These are phyloP conservation scores for Boletellus ananas DNA, from an alignment of 768 basidiomycete species.

Conservation along the genomic window DNA sequence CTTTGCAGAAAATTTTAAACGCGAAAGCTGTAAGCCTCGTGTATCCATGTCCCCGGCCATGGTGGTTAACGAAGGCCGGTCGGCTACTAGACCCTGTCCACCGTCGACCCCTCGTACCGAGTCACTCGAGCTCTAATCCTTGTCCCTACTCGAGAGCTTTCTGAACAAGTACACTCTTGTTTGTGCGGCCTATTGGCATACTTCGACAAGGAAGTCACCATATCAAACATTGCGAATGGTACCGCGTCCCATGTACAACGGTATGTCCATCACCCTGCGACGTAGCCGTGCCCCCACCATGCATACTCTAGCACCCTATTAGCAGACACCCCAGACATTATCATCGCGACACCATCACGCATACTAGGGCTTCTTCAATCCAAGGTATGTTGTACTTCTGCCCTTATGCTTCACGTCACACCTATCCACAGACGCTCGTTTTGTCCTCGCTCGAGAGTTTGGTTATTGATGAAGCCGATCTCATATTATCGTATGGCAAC, in stretches of 20 bases:
- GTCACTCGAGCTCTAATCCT: constrained; percentile 74
- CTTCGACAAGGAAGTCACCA: constrained; percentile 69
- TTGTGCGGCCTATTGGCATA: constrained; percentile 64
- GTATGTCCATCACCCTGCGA: constrained; percentile 34
- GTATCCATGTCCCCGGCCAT: not conserved
- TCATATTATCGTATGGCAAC: constrained; percentile 95
- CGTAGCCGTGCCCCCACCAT: constrained; percentile 7
- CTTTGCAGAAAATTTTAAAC: constrained; percentile 82
- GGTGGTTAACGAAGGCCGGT: not conserved
- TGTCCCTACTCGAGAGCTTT: constrained; percentile 88
- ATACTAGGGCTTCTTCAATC: constrained; percentile 64
- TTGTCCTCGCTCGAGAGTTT: constrained; percentile 73
- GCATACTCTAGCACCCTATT: constrained; percentile 41
- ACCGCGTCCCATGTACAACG: constrained; percentile 67
- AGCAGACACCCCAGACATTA: constrained; percentile 73
- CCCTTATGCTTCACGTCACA: not conserved
- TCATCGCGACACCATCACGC: constrained; percentile 76
- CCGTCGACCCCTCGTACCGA: constrained; percentile 41
- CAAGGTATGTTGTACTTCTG: constrained; percentile 43
- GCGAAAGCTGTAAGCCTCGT: constrained; percentile 65
- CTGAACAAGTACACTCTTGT: constrained; percentile 82
- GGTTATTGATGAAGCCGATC: constrained; percentile 96
- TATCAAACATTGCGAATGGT: constrained; percentile 77
- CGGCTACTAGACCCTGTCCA: constrained; percentile 31
- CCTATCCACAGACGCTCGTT: constrained; percentile 50